These are phyloP conservation scores for Lycium ferocissimum DNA, from an alignment of 257 asterid genomes.

Conservation along the genomic window DNA sequence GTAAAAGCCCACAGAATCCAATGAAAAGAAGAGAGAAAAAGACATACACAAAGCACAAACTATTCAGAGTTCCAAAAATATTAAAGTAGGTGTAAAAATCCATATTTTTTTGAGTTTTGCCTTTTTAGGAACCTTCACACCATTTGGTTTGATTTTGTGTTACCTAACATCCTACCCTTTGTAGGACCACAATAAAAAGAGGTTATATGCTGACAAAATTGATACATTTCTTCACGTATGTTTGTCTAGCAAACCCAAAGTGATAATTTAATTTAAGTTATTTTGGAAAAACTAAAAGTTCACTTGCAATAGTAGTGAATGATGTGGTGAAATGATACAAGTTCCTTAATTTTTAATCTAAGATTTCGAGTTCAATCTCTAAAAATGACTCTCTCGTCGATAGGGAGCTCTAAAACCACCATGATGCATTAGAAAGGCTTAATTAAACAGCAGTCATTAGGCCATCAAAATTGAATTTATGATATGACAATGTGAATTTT, in stretches of 20 bases:
- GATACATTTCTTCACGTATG: conserved; percentile 8
- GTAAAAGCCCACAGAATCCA: conserved; percentile 15
- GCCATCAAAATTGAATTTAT: background rate
- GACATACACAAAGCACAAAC: conserved; percentile 78
- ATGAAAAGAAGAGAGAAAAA: conserved; percentile 38
- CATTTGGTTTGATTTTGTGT: conserved; percentile 52
- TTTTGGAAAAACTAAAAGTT: background rate
- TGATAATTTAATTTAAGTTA: background rate
- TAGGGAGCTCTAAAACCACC: background rate
- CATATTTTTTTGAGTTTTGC: conserved; percentile 37
- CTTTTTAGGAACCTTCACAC: conserved; percentile 65
- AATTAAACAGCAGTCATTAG: background rate
- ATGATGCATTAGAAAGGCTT: no score
- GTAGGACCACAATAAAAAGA: background rate
- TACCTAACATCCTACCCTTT: conserved; percentile 38
- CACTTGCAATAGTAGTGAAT: background rate
- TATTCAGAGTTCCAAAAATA: conserved; percentile 62
- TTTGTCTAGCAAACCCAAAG: background rate
- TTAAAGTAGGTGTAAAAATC: conserved; percentile 41
- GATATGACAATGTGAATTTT: background rate
- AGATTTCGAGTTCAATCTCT: background rate
- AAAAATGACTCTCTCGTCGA: accelerated
- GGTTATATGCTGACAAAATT: background rate
- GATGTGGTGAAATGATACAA: background rate
- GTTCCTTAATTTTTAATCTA: background rate